Base-by-base conservation (phyloP, 805 yeast species). In the Spencermartinsiella europaea region DNA sequence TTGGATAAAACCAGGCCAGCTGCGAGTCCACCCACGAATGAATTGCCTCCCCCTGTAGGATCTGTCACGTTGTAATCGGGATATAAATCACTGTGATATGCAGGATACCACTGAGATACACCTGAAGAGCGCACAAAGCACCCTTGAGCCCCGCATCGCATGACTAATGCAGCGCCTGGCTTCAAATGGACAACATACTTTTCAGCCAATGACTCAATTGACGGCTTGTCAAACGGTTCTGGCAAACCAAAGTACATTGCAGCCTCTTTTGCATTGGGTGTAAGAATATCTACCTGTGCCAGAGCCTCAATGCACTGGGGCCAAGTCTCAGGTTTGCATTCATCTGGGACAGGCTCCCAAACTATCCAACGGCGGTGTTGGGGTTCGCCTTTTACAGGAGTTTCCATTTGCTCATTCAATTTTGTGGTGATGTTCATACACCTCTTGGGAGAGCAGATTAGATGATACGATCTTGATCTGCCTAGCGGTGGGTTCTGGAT, bases 31-130 rank as follows among this genome's bases (percentile, higher is more conserved):
- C 96, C 97, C 43, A 87, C 77, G 60, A 84, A 89, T 0, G 95
- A 75, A 59, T 90, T 95, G 0, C 98, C 98, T 15, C 95, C 96
- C 0, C 98, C 98, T 0, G 97, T 90, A 2, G 96, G 95, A 63
- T 90, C 98, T 1, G 85, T 70, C 0, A 89, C 89, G 40, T 63
- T 62, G 2, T 58, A 55, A 7, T 55, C 52, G 1, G 38, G 16
- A 17, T 46, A 41, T 15, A 22, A 33, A 14, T 38, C 19, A 21
- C 33, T 33, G 59, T 89, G 95, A 62, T 83, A 91, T 0, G 96
- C 86, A 0, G 93, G 90, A 19, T 79, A 73, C 79, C 85, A 77
- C 8, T 58, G 48, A n/a, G 31, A 28, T 27, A 36, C n/a, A 5
- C 19, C 61, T 1, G 52, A 42, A 0, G 74, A 64, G 20, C 72